phyloP scores from a whole-genome alignment of 371 early-diverging fungal species.

The Mucor sp. region DNA sequence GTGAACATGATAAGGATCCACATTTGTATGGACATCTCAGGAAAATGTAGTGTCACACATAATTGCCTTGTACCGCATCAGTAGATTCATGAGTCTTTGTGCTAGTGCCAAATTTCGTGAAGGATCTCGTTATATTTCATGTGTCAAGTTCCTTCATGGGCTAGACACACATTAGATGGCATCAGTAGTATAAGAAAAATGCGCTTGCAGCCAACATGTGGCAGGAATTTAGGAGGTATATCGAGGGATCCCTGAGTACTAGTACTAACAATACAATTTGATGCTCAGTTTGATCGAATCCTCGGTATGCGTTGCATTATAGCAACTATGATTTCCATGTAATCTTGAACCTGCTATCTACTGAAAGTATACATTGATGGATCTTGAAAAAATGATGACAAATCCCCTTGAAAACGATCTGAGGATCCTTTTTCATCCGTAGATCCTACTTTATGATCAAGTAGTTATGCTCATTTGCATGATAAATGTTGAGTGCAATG shows the following conservation, averaged over 20 bases:
- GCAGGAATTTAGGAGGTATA: not conserved
- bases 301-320: not conserved
- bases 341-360: no score
- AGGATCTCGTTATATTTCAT: not conserved
- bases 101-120: not conserved
- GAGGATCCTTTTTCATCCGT: not conserved
- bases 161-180: no score
- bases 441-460: not conserved
- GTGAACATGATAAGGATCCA: not conserved
- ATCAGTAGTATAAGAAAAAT: not conserved
- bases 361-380: no score
- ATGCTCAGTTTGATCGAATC: not conserved
- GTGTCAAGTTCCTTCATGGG: no score
- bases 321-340: not conserved
- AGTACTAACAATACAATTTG: not conserved
- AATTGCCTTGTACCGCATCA: not conserved
- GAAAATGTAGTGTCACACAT: not conserved
- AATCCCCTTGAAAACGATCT: no score
- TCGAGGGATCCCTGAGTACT: not conserved
- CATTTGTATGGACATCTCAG: not conserved
- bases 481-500: not conserved
- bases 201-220: not conserved
- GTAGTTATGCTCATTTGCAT: not conserved
- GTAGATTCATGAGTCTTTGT: not conserved
- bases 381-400: no score